Conservation (phyloP, 1,284 basidiomycete genomes). For the Ustilago sp. region DNA sequence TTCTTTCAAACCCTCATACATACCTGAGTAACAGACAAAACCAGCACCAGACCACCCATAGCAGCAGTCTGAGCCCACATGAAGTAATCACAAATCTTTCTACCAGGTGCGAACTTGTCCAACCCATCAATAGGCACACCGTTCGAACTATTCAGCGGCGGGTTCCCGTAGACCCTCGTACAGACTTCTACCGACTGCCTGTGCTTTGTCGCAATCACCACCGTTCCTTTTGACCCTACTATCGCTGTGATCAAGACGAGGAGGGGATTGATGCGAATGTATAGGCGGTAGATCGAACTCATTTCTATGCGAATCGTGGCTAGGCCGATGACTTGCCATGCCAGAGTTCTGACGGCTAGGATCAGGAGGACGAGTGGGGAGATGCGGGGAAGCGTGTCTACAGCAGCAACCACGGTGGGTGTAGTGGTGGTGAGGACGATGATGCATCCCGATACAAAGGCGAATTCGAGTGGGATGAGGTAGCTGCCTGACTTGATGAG, state of each 20-base stretch:
- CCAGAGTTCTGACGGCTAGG: constrained; percentile 28
- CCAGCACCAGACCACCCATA: constrained; percentile 36
- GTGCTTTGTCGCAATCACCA: constrained; percentile 42
- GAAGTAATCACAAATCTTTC: constrained; percentile 47
- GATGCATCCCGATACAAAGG: constrained; percentile 44
- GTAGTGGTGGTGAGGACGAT: constrained; percentile 41
- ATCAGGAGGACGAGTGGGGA: constrained; percentile 31
- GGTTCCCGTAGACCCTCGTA: constrained; percentile 46
- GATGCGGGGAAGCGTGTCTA: constrained; percentile 33
- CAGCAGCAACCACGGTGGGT: constrained; percentile 45
- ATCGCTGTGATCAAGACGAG: constrained; percentile 35
- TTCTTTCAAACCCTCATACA: not conserved
- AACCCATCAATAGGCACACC: constrained; percentile 26
- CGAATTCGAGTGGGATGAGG: constrained; percentile 49
- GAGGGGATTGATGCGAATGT: constrained; percentile 51
- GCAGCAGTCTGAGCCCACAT: constrained; percentile 51
- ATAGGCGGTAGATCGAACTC: constrained; percentile 45
- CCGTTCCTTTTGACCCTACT: constrained; percentile 25
- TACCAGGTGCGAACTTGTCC: constrained; percentile 32
- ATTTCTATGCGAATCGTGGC: constrained; percentile 35
- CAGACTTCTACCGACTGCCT: constrained; percentile 37
- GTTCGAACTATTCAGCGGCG: constrained; percentile 30
- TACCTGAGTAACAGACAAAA: constrained; percentile 48
- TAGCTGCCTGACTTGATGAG: constrained; percentile 54
- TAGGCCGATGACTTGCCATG: constrained; percentile 48